Evolutionary conservation across 192 early-diverging fungal species (phyloP), one percentile per base, ranked within the genome.

Genomic region (Entomortierella chlamydospora): DNA sequence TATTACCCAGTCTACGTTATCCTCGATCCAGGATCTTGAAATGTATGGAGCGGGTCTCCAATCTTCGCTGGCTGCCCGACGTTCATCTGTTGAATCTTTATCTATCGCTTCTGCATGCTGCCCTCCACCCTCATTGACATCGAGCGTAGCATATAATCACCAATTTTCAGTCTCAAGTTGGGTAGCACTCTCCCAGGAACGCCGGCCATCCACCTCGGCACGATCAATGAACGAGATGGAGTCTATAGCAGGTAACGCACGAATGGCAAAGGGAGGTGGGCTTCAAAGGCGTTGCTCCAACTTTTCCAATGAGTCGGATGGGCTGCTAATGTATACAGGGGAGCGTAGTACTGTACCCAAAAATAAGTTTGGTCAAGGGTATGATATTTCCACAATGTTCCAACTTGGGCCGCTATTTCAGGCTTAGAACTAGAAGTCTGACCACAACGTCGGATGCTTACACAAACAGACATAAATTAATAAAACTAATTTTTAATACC

Each of bases 321-420:
- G 55, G 2, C 15, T 30, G 15, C 45, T 2, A 8, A 12, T 34
- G 28, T 8, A 45, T 12, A 22, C 37, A 62, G 29, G 61, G 17
- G 20, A 45, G 30, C 52, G 28, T 6, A 54, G 9, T 23, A 42
- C 12, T 22, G 17, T 34, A 29, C 23, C 65, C 42, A 49, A 15
- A 53, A 61, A 11, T 22, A 39, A 37, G 5, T 45, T 71, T 28
- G 73, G 73, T 2, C 51, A 68, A 13, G 73, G 65, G 6, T 77
- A 77, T 26, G 73, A 77, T 64, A 72, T 72, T 17, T 72, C 70
- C 29, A 72, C 70, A 26, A 72, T 72, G 70, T 72, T 72, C 70
- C 30, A 64, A 37, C 15, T 72, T 2, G 70, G 55, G 15, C 45
- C 45, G 6, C 39, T 9, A 41, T 41, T 13, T 9, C 13, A 41